Base-by-base conservation (phyloP, 495 filamentous ascomycete genomes). In the Penicillium argentinense region DNA sequence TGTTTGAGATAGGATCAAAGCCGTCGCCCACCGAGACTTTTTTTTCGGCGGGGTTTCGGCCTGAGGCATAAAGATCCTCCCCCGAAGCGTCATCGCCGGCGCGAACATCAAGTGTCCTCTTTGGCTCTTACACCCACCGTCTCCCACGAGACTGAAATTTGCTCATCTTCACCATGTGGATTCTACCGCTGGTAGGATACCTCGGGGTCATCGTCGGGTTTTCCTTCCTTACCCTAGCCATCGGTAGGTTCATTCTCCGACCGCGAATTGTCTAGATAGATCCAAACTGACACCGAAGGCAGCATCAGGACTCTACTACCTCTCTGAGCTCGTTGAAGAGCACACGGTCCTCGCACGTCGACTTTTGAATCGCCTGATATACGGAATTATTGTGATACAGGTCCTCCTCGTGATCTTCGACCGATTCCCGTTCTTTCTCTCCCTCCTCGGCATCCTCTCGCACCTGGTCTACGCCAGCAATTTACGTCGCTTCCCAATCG, bases 261-360 rank as follows among this genome's bases (percentile, higher is more conserved):
- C 45, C 14, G 13, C 8, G 19, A 19, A 32, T 33, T 16, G 17
- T 21, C 38, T 24, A 26, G 7, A 29, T 11, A 9, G 8, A 37
- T 42, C 29, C 21, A 24, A 22, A 49, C 57, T 57, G 36, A 60
- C 37, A n/a, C 13, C 40, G 2, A 4, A 24, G 16, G 51, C 59
- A 96, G 93, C 93, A 25, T 96, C 90, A 17, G 95, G 95, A 21
- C 83, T 98, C 17, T 97, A 98, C 74, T 98, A 98, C 64, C 87
- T 98, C 37, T 97, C 93, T 2, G 93, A 98, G 68, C 79, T 97
- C 8, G 93, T 98, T 39, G 95, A 98, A 70, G 93, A 98, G 61
- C 92, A 97, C 62, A 97, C 91, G 9, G 92, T 97, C 9, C 64
- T 95, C 34, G 86, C 91, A 14, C 91, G 95, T 61, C 87, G 83